Evolutionary conservation across 176 grass and related monocot species (phyloP), one percentile per base, ranked within the genome.

Genomic region (Ananas comosus): DNA sequence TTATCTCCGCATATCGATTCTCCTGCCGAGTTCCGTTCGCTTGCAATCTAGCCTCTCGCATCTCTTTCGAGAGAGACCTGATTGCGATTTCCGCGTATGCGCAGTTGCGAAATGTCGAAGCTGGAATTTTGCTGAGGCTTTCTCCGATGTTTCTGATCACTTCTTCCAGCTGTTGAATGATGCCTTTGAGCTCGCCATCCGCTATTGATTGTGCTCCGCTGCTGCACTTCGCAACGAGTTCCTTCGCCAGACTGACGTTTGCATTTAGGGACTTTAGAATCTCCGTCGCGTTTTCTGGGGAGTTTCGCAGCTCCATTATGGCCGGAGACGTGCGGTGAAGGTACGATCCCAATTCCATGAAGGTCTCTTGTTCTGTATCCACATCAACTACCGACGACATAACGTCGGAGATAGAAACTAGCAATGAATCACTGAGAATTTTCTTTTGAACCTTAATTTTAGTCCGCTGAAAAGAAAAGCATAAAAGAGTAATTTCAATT

Each of bases 191-290:
- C 64, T 86, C 82, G 10, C 93, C 78, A 1, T 91, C 82, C 25
- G 71, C 80, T 70, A 82, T 74, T 24, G 72, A 70, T 71, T 78
- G 82, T 0, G 72, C 84, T 23, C 74, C 29, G 1, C 48, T 78
- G 1, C 63, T 73, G 78, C 87, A 99, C 66, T 78, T 83, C 0
- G 66, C 51, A 9, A 91, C 10, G 0, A 93, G 75, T 50, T 93
- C 87, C 72, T 93, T 99, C 47, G 89, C 94, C 0, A 85, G 73
- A 24, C 91, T 83, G 2, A 93, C 82, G 22, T 91, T 99, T 0
- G 79, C 73, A n/a, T 85, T 77, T 2, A 99, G 48, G 52, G 88
- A 93, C 27, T 93, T 72, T 2, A 91, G 53, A 8, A 73, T 18
- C 11, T 83, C 67, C 13, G 74, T 66, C 11, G 68, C 51, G 12